These are phyloP conservation scores for Rhizopogon roseolus DNA, from an alignment of 768 basidiomycete species.

Conservation along the genomic window DNA sequence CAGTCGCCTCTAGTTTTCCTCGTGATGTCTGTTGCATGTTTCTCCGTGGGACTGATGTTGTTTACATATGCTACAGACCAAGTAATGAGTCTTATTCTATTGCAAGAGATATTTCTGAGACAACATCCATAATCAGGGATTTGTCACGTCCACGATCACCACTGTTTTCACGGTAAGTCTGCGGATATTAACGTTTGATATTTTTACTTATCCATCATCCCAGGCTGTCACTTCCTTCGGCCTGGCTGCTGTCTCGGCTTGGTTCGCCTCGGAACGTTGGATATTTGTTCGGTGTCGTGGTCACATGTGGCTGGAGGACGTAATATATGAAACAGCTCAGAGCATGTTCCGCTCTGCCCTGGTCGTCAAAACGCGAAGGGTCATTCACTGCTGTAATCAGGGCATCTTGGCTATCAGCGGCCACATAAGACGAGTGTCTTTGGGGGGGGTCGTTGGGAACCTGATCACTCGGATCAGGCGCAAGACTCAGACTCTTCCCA, in stretches of 20 bases:
- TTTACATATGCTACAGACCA: conserved; percentile 74
- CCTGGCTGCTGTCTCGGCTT: conserved; percentile 45
- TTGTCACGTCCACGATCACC: conserved; percentile 65
- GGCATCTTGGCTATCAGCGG: conserved; percentile 15
- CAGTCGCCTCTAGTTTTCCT: conserved; percentile 79
- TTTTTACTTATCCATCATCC: conserved; percentile 7
- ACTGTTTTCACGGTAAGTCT: conserved; percentile 60
- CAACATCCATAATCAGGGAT: conserved; percentile 34
- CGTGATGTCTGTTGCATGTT: conserved; percentile 79
- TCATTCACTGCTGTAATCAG: conserved; percentile 18
- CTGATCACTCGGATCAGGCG: neutral
- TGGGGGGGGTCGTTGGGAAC: neutral
- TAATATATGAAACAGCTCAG: conserved; percentile 27
- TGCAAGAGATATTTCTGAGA: conserved; percentile 9
- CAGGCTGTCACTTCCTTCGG: conserved; percentile 37
- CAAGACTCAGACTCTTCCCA: neutral
- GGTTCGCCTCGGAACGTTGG: conserved; percentile 51
- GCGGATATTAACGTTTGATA: neutral
- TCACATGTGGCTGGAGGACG: conserved; percentile 47
- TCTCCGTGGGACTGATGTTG: conserved; percentile 71
- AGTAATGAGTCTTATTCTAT: conserved; percentile 32
- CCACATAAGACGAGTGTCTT: conserved; percentile 17
- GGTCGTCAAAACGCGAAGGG: conserved; percentile 8
- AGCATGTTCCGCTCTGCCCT: conserved; percentile 20
- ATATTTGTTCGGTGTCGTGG: conserved; percentile 44